phyloP scores from a whole-genome alignment of 345 rosid genomes.

The Melaleuca quinquenervia region DNA sequence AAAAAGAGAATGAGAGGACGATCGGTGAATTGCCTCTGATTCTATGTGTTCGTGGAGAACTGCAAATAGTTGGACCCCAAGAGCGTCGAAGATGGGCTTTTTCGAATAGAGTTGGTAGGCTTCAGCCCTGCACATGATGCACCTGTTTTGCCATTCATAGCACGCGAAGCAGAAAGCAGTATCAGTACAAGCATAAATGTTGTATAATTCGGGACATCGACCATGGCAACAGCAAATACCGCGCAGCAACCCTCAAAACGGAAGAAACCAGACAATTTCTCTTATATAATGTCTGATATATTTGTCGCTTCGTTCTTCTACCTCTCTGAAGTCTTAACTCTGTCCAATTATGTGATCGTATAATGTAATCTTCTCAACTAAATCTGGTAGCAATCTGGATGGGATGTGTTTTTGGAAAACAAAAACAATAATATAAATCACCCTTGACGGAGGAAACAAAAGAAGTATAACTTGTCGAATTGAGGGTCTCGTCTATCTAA shows the following conservation, averaged over 20 bases:
- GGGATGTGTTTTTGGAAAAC: background rate
- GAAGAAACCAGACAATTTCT: background rate
- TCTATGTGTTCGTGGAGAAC: constrained; percentile 60
- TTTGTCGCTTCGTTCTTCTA: background rate
- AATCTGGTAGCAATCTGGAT: background rate
- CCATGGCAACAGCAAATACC: background rate
- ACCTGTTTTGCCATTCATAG: constrained; percentile 26
- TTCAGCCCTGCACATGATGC: constrained; percentile 78
- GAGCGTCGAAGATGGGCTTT: constrained; percentile 51
- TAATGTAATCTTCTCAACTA: background rate
- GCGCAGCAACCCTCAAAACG: background rate
- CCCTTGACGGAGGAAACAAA: background rate
- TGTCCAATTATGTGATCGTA: background rate
- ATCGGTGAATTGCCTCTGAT: constrained; percentile 31
- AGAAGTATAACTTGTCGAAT: background rate
- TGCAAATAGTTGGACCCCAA: constrained; percentile 45
- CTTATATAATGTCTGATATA: background rate
- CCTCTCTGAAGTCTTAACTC: background rate
- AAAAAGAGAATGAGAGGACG: background rate
- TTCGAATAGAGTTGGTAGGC: constrained; percentile 51
- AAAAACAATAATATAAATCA: background rate
- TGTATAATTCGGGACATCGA: background rate
- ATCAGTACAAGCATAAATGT: no score
- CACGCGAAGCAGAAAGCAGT: background rate
- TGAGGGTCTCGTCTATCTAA: background rate